phyloP scores from a whole-genome alignment of 805 yeast species.

The Monosporozyma aerobia region DNA sequence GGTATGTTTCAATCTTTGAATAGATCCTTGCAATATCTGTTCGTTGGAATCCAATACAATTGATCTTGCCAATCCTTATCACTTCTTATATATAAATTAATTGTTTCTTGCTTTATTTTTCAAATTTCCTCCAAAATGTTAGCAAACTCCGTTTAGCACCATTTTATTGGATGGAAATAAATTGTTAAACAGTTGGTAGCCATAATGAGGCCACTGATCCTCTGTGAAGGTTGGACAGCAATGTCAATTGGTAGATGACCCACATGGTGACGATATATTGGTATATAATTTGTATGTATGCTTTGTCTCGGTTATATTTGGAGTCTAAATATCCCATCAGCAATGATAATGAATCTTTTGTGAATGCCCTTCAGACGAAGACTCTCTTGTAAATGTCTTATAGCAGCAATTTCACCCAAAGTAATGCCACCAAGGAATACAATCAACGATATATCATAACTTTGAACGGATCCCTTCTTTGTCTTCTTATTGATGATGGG shows the following conservation, averaged over 20 bases:
- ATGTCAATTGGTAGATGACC: background rate
- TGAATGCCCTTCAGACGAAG: slow-evolving; percentile 28
- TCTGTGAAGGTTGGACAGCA: background rate
- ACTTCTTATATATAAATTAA: background rate
- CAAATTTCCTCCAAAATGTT: background rate
- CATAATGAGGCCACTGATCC: background rate
- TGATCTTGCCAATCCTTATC: background rate
- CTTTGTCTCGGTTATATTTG: slow-evolving; percentile 31
- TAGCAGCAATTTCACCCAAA: slow-evolving; percentile 68
- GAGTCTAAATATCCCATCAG: slow-evolving; percentile 34
- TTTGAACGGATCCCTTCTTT: background rate
- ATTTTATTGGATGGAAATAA: background rate
- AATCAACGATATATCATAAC: slow-evolving; percentile 32
- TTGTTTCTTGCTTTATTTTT: background rate
- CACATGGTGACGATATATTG: background rate
- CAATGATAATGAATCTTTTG: slow-evolving; percentile 36
- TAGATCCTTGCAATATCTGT: background rate
- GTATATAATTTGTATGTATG: slow-evolving; percentile 4
- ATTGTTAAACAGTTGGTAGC: background rate
- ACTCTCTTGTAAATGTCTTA: slow-evolving; percentile 49
- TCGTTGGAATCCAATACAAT: background rate
- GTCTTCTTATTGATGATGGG: background rate
- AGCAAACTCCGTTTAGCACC: background rate
- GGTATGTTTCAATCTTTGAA: background rate
- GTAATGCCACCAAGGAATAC: slow-evolving; percentile 80